These are phyloP conservation scores for Sporothrix brasiliensis DNA, from an alignment of 2,329 filamentous ascomycete genomes.

Conservation along the genomic window DNA sequence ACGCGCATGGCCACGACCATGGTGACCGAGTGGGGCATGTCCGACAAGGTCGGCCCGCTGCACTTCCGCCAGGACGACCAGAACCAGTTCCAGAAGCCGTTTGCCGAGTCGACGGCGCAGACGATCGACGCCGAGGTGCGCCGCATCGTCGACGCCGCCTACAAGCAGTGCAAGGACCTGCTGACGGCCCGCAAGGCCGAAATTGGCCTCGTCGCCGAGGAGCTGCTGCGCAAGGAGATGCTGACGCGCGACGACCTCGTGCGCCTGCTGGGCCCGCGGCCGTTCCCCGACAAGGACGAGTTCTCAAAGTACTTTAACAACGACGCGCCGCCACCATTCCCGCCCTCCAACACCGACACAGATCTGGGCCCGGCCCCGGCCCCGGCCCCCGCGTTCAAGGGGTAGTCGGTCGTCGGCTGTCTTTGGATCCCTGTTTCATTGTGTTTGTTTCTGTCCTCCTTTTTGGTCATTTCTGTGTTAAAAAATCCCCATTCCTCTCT, in stretches of 20 bases:
- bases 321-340: slow-evolving; percentile 59
- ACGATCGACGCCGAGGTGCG: slow-evolving; percentile 91
- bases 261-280: slow-evolving; percentile 78
- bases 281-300: slow-evolving; percentile 82
- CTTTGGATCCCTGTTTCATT: neutral
- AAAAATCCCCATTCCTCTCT: slow-evolving; percentile 30
- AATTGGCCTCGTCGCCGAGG: slow-evolving; percentile 87
- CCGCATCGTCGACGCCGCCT: slow-evolving; percentile 87
- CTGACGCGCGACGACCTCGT: slow-evolving; percentile 91
- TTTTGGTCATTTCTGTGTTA: neutral
- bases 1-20: slow-evolving; percentile 94
- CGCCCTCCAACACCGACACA: slow-evolving; percentile 50
- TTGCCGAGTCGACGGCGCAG: slow-evolving; percentile 90
- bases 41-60: slow-evolving; percentile 85
- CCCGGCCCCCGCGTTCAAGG: slow-evolving; percentile 31
- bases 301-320: slow-evolving; percentile 92
- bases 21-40: slow-evolving; percentile 99
- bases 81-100: slow-evolving; percentile 87
- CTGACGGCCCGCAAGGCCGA: slow-evolving; percentile 84
- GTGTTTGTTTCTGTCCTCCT: neutral
- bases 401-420: neutral
- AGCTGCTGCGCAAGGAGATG: slow-evolving; percentile 89
- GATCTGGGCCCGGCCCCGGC: neutral
- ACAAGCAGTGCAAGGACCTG: slow-evolving; percentile 84
- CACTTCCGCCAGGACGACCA: slow-evolving; percentile 79